Conservation (phyloP, 2,329 filamentous ascomycete genomes). For the Fusarium sp. region DNA sequence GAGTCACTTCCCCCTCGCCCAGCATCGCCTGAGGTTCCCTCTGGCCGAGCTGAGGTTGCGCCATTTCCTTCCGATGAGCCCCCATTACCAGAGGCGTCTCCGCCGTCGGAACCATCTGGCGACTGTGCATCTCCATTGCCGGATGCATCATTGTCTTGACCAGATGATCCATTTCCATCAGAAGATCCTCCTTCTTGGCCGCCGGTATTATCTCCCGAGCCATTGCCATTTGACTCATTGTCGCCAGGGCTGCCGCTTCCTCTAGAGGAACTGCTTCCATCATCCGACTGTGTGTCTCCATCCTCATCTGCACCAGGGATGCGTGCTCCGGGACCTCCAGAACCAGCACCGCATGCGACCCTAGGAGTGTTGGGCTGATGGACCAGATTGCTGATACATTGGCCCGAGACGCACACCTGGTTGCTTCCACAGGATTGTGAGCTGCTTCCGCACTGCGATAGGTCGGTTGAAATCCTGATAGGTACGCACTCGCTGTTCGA, state of each 20-base stretch:
- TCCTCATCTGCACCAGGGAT: not conserved
- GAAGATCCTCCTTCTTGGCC: not conserved
- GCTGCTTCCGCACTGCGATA: constrained; percentile 12
- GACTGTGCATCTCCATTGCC: not conserved
- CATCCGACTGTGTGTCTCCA: not conserved
- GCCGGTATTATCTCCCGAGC: not conserved
- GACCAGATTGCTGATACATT: constrained; percentile 15
- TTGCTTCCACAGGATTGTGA: constrained; percentile 6
- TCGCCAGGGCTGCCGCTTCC: not conserved
- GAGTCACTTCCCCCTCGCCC: not conserved
- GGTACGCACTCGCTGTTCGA: constrained; percentile 5
- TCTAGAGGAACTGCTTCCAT: not conserved
- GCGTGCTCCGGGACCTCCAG: constrained; percentile 22
- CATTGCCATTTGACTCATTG: not conserved
- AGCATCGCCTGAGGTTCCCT: not conserved
- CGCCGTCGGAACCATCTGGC: not conserved
- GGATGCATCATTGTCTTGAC: not conserved
- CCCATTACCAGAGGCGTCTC: not conserved
- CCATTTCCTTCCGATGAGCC: not conserved
- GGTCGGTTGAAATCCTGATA: constrained; percentile 14
- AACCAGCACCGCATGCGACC: constrained; percentile 11
- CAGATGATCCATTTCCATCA: not conserved
- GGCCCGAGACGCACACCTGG: constrained; percentile 20
- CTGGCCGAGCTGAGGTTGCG: not conserved
- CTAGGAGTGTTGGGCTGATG: not conserved